These are phyloP conservation scores for Kockiozyma suomiensis DNA, from an alignment of 805 yeast genomes.

Conservation along the genomic window DNA sequence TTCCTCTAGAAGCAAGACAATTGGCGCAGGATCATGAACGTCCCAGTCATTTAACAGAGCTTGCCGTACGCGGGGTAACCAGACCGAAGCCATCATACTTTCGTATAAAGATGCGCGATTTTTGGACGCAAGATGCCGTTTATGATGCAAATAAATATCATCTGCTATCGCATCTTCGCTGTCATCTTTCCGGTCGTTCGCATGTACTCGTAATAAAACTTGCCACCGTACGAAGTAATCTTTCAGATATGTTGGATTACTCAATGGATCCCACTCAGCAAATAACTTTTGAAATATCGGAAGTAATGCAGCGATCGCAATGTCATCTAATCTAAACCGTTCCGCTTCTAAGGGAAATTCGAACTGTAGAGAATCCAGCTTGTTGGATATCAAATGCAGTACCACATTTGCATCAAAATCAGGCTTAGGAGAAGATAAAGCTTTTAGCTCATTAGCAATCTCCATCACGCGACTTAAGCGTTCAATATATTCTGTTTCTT, in stretches of 20 bases:
- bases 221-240: conserved; percentile 42
- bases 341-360: conserved; percentile 32
- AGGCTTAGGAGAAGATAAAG: neutral
- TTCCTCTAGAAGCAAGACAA: conserved; percentile 46
- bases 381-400: conserved; percentile 44
- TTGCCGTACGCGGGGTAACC: conserved; percentile 44
- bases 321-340: conserved; percentile 34
- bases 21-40: conserved; percentile 46
- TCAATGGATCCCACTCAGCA: conserved; percentile 46
- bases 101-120: conserved; percentile 41
- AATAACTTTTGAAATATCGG: conserved; percentile 35
- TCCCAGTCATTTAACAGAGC: conserved; percentile 46
- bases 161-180: conserved; percentile 3
- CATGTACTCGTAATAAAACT: conserved; percentile 24
- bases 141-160: conserved; percentile 12
- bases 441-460: conserved; percentile 5
- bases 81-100: conserved; percentile 43
- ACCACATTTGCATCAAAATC: neutral
- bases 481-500: conserved; percentile 21
- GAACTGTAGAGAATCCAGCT: conserved; percentile 35
- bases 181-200: neutral
- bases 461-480: conserved; percentile 20
- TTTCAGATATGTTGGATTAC: conserved; percentile 41
- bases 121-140: conserved; percentile 13
- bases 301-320: conserved; percentile 36